These are phyloP conservation scores for Saccharomycopsis sp. DNA, from an alignment of 805 yeast genomes.

Conservation along the genomic window DNA sequence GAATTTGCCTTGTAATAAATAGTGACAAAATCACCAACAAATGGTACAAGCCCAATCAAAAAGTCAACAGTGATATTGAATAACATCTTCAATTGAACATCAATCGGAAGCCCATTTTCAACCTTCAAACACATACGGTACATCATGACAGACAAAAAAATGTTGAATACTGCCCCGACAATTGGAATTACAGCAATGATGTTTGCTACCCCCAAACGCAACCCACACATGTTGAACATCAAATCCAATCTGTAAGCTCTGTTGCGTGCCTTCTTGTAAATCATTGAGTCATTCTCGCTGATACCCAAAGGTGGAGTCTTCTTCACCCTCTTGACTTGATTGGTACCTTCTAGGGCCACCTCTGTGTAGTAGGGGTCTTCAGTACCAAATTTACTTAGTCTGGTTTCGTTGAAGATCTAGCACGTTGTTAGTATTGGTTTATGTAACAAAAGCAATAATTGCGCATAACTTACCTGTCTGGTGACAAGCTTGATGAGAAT, in stretches of 20 bases:
- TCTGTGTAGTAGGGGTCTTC: constrained; percentile 37
- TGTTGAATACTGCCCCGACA: constrained; percentile 50
- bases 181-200: constrained; percentile 62
- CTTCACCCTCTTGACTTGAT: constrained; percentile 29
- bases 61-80: constrained; percentile 63
- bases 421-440: neutral
- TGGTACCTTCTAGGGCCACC: constrained; percentile 21
- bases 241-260: constrained; percentile 63
- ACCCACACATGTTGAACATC: constrained; percentile 51
- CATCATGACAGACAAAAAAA: constrained; percentile 39
- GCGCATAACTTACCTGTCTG: constrained; percentile 6
- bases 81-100: constrained; percentile 45
- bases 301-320: constrained; percentile 50
- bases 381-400: constrained; percentile 31
- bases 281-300: constrained; percentile 40
- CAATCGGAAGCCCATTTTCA: constrained; percentile 59
- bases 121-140: constrained; percentile 38
- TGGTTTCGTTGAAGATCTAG: constrained; percentile 28
- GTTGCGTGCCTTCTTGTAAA: constrained; percentile 42
- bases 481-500: constrained; percentile 12
- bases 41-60: constrained; percentile 60
- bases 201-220: constrained; percentile 61
- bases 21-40: constrained; percentile 62
- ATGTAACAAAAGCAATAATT: neutral
- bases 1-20: constrained; percentile 70